Percentiles rank a stretch among this genome's conserved stretches.
Conservation (phyloP, 73 alveolate genomes). For the Paraurostyla sp. region DNA sequence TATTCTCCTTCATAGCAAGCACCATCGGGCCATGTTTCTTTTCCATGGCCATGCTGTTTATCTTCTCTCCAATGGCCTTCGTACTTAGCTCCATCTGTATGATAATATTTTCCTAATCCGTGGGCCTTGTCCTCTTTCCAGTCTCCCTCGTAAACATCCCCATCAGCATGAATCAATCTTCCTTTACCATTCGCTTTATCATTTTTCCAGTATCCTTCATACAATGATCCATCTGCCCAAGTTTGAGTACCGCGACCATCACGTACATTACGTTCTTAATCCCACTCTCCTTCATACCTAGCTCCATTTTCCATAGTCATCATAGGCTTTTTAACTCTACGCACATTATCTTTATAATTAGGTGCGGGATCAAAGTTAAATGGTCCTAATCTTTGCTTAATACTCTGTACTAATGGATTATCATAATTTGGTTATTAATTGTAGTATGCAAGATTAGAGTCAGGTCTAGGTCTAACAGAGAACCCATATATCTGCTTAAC, state of each 20-base stretch:
- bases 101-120: constrained; percentile 73
- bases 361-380: background rate
- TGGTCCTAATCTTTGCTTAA: background rate
- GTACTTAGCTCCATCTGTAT: constrained; percentile 77
- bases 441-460: background rate
- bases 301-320: constrained; percentile 10
- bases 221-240: constrained; percentile 59
- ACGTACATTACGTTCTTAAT: background rate
- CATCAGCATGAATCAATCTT: constrained; percentile 53
- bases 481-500: background rate
- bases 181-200: constrained; percentile 84
- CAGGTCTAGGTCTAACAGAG: background rate
- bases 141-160: constrained; percentile 71
- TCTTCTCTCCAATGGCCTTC: constrained; percentile 82
- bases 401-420: background rate
- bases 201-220: constrained; percentile 80
- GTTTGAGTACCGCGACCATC: constrained; percentile 17
- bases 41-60: constrained; percentile 75
- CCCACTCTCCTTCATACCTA: constrained; percentile 36
- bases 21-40: constrained; percentile 85
- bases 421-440: background rate
- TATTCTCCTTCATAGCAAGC: constrained; percentile 79
- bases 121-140: constrained; percentile 74
- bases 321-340: background rate
- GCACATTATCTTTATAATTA: background rate